A percentile compares a stretch with the other conserved stretches of the same genome.
Conservation (phyloP, 225 moss, liverwort and hornwort genomes). For the Bryum argenteum region DNA sequence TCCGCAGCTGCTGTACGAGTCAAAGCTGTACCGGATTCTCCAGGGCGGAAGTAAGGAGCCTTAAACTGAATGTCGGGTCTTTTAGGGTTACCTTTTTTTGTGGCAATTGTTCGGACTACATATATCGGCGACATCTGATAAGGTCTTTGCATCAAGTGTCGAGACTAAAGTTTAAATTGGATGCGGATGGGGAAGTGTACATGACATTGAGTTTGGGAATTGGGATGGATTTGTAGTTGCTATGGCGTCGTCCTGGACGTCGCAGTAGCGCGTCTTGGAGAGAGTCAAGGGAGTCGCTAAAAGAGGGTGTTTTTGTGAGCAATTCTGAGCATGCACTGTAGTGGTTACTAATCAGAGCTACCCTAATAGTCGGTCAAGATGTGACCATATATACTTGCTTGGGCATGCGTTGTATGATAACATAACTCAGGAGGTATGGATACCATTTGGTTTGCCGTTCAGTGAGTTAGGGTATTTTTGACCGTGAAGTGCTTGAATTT, state of each 20-base stretch:
- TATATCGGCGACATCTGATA: neutral
- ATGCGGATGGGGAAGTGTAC: neutral
- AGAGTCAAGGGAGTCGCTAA: neutral
- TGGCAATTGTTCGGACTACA: neutral
- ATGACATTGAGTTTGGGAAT: neutral
- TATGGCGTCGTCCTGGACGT: neutral
- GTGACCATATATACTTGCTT: neutral
- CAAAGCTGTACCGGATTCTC: slow-evolving; percentile 84
- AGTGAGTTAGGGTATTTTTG: neutral
- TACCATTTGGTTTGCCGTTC: neutral
- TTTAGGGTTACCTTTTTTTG: neutral
- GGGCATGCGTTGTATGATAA: neutral
- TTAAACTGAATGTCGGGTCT: neutral
- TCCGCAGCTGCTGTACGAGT: slow-evolving; percentile 83
- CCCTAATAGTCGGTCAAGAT: neutral
- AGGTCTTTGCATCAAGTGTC: neutral
- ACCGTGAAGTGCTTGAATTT: neutral
- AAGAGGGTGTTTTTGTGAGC: neutral
- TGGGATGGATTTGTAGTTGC: neutral
- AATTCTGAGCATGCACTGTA: neutral
- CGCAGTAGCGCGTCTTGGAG: neutral
- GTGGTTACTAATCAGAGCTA: neutral
- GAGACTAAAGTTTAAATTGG: neutral
- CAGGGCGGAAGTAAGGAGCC: slow-evolving; percentile 89
- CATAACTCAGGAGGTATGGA: neutral